Conservation (phyloP, 306 rosid genomes). For the Sesbania bispinosa region DNA sequence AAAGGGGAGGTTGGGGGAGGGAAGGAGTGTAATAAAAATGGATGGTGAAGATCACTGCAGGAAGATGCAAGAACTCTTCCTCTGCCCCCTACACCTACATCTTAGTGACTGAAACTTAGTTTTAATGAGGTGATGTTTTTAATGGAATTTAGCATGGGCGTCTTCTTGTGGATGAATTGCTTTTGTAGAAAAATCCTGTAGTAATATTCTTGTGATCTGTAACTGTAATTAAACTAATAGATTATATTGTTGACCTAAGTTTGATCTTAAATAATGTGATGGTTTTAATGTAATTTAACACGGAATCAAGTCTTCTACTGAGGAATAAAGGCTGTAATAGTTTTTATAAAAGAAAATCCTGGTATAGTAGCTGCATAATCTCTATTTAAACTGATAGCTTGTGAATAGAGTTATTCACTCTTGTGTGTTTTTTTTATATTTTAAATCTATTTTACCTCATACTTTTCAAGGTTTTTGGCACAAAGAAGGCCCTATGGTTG, state of each 20-base stretch:
- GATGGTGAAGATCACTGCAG: not conserved
- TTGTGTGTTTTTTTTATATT: not conserved
- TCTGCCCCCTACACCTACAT: not conserved
- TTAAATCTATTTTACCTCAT: not conserved
- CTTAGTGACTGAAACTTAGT: not conserved
- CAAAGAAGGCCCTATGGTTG: conserved; percentile 80
- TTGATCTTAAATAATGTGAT: not conserved
- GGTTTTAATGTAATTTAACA: conserved; percentile 2
- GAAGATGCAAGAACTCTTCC: not conserved
- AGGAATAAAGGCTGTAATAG: not conserved
- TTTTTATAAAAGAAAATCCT: too few relatives aligned
- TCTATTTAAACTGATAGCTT: not conserved
- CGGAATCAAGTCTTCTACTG: not conserved
- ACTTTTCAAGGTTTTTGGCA: conserved; percentile 67
- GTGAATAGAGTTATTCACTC: conserved; percentile 17
- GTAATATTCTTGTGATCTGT: not conserved
- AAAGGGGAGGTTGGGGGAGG: not conserved
- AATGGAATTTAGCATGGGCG: not conserved
- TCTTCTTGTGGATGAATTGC: not conserved
- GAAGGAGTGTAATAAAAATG: too few relatives aligned
- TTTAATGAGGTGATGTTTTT: not conserved
- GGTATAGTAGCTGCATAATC: not conserved
- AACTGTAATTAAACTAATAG: not conserved
- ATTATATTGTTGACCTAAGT: not conserved
- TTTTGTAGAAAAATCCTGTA: not conserved